Conservation (phyloP, 192 early-diverging fungal species). For the Linnemannia zychae region DNA sequence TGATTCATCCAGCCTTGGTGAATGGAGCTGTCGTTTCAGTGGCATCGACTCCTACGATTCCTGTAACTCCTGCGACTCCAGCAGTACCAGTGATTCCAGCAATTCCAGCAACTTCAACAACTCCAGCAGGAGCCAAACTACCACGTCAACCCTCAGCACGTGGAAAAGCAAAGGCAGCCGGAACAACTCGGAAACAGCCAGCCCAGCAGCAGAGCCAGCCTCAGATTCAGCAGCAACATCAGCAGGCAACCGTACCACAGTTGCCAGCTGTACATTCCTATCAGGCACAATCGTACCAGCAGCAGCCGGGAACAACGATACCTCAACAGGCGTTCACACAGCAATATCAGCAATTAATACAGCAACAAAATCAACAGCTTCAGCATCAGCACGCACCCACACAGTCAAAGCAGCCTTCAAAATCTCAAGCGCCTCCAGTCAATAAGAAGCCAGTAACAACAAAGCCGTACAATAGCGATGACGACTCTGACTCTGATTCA, state of each 20-base stretch:
- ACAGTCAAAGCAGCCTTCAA: slow-evolving; percentile 13
- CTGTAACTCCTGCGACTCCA: not conserved
- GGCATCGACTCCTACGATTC: not conserved
- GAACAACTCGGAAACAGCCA: slow-evolving; percentile 10
- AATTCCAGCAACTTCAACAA: not conserved
- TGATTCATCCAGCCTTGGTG: not conserved
- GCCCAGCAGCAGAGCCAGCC: slow-evolving; percentile 7
- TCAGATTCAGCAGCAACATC: slow-evolving; percentile 7
- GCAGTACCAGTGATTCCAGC: not conserved
- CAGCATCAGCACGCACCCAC: not conserved
- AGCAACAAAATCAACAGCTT: not conserved
- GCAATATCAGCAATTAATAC: not conserved
- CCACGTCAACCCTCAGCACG: slow-evolving; percentile 15
- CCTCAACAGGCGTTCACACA: slow-evolving; percentile 2
- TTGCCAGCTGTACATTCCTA: not conserved
- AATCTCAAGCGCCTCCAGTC: slow-evolving; percentile 35
- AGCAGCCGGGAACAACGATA: not conserved
- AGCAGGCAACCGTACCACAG: not conserved
- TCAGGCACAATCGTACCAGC: not conserved
- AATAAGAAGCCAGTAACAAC: slow-evolving; percentile 29
- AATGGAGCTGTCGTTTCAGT: not conserved
- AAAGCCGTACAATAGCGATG: slow-evolving; percentile 17
- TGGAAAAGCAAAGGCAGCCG: slow-evolving; percentile 15
- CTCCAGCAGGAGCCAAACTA: not conserved
- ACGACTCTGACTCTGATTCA: slow-evolving; percentile 32